phyloP scores from a whole-genome alignment of 345 rosid species.

The Populus deltoides region DNA sequence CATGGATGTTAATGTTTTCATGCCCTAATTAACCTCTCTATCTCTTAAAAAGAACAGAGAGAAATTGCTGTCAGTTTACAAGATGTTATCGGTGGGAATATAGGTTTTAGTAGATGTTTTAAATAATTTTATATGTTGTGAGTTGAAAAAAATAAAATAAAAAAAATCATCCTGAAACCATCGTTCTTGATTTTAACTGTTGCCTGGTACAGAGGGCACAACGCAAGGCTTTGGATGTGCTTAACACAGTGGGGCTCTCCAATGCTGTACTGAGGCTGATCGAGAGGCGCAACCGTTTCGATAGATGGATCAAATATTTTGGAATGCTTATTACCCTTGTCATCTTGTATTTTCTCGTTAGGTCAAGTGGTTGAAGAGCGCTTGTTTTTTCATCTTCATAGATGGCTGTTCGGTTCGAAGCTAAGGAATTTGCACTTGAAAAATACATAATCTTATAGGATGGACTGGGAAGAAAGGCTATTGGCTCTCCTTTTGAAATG shows the following conservation, averaged over 20 bases:
- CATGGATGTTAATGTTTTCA: neutral
- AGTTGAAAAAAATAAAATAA: too few relatives aligned
- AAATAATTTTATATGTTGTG: too few relatives aligned
- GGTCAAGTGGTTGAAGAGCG: conserved; percentile 39
- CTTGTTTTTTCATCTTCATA: neutral
- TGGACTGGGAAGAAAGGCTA: neutral
- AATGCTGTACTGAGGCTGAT: conserved; percentile 83
- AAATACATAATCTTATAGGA: neutral
- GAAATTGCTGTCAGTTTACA: neutral
- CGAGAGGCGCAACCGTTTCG: conserved; percentile 89
- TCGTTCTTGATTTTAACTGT: neutral
- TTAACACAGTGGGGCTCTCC: conserved; percentile 89
- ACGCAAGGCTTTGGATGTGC: conserved; percentile 82
- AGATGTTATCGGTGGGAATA: neutral
- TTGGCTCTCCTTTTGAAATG: neutral
- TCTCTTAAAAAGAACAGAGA: neutral
- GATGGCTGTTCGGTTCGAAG: neutral
- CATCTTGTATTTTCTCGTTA: conserved; percentile 56
- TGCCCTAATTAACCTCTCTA: neutral
- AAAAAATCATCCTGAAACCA: neutral
- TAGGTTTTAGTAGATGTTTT: neutral
- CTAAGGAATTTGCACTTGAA: neutral
- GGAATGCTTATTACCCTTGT: conserved; percentile 69
- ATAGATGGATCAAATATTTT: conserved; percentile 74
- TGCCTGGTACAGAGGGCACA: conserved; percentile 63